Conservation (phyloP, 2,329 filamentous ascomycete genomes). For the Sporothrix brasiliensis region DNA sequence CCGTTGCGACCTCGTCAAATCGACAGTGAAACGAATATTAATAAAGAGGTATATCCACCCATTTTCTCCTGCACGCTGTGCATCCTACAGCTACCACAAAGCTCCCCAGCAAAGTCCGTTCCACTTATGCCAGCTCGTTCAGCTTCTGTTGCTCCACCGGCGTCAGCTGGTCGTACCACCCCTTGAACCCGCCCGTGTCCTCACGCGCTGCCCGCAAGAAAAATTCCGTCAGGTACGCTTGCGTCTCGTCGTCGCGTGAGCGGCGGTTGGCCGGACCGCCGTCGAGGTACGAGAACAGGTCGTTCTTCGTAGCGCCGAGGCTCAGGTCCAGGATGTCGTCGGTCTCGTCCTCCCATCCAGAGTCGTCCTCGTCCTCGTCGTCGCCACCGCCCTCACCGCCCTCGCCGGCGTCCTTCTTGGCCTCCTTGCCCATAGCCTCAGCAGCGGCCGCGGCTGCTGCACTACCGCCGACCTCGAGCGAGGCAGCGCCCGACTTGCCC, state of each 20-base stretch:
- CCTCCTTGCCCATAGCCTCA: slow-evolving; percentile 46
- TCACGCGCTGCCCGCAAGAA: slow-evolving; percentile 66
- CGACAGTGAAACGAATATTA: not conserved
- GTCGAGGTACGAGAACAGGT: slow-evolving; percentile 78
- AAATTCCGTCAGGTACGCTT: slow-evolving; percentile 80
- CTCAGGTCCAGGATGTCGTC: slow-evolving; percentile 76
- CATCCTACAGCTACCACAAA: not conserved
- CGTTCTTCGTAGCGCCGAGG: slow-evolving; percentile 66
- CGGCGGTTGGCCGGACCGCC: slow-evolving; percentile 58
- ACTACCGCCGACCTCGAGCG: slow-evolving; percentile 28
- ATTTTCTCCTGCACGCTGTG: not conserved
- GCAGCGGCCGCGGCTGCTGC: slow-evolving; percentile 65
- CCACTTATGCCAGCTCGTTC: slow-evolving; percentile 51
- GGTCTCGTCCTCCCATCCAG: slow-evolving; percentile 89
- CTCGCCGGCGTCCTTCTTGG: not conserved
- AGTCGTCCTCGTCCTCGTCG: slow-evolving; percentile 68
- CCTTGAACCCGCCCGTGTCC: slow-evolving; percentile 58
- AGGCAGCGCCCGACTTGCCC: slow-evolving; percentile 55
- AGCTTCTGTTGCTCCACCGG: slow-evolving; percentile 61
- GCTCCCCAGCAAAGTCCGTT: not conserved
- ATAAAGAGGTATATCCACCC: slow-evolving; percentile 22
- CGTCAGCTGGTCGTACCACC: slow-evolving; percentile 60
- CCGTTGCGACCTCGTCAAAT: not conserved
- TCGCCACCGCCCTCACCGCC: slow-evolving; percentile 34
- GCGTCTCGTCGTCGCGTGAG: slow-evolving; percentile 85